These are phyloP conservation scores for Serpula lacrymans DNA, from an alignment of 768 basidiomycete genomes.

Conservation along the genomic window DNA sequence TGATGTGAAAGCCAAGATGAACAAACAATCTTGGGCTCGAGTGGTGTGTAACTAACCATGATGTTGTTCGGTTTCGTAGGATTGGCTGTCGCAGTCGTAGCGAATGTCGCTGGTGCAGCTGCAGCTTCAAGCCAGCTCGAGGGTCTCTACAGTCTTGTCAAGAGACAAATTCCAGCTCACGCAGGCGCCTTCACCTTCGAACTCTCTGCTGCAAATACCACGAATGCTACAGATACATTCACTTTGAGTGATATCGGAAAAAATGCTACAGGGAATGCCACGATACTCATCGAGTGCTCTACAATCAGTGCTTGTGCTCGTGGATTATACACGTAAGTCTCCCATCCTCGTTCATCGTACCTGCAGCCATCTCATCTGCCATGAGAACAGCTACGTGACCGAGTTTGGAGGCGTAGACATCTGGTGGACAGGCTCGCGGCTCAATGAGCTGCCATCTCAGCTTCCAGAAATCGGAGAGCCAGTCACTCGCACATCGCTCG, in stretches of 20 bases:
- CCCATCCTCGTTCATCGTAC: neutral
- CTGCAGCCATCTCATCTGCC: neutral
- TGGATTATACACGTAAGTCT: conserved; percentile 34
- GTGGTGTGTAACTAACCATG: no score
- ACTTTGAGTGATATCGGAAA: conserved; percentile 25
- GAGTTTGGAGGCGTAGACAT: conserved; percentile 36
- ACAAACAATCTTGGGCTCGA: no score
- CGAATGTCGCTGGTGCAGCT: no score
- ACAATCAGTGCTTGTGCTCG: conserved; percentile 36
- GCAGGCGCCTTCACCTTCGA: conserved; percentile 28
- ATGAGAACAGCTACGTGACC: conserved; percentile 29
- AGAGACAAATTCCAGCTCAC: conserved; percentile 34
- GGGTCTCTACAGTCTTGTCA: conserved; percentile 32
- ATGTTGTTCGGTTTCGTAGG: no score
- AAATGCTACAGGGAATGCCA: conserved; percentile 6
- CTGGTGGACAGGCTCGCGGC: conserved; percentile 42
- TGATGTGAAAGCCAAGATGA: no score
- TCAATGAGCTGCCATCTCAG: conserved; percentile 23
- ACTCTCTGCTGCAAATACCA: conserved; percentile 16
- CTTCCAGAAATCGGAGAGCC: conserved; percentile 30
- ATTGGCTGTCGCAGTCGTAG: no score
- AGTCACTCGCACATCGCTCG: conserved; percentile 30
- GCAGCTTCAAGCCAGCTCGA: conserved; percentile 11
- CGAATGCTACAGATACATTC: conserved; percentile 28
- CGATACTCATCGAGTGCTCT: conserved; percentile 30